phyloP scores from a whole-genome alignment of 1,284 basidiomycete species.

The Marasmius sp. region DNA sequence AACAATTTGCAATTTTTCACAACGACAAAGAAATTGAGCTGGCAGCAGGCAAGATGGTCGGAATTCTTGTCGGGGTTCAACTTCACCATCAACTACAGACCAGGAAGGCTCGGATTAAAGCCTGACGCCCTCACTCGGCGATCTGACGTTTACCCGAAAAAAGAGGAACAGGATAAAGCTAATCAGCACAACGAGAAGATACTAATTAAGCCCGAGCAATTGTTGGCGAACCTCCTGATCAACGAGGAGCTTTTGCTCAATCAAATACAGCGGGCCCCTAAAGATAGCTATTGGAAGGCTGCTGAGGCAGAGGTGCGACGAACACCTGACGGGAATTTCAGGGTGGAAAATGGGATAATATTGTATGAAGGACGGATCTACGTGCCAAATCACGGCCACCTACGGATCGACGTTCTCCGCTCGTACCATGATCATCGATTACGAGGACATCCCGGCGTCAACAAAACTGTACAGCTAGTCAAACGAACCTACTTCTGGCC shows the following conservation, averaged over 20 bases:
- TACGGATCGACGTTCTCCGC: constrained; percentile 3
- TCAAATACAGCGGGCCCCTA: neutral
- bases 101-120: constrained; percentile 21
- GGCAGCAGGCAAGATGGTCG: constrained; percentile 29
- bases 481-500: constrained; percentile 23
- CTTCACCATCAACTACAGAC: constrained; percentile 24
- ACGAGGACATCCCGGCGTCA: constrained; percentile 30
- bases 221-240: neutral
- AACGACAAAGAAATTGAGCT: constrained; percentile 16
- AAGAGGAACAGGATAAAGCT: neutral
- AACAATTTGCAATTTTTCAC: constrained; percentile 27
- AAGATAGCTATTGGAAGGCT: neutral
- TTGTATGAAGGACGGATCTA: neutral
- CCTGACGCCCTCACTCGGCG: constrained; percentile 29
- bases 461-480: constrained; percentile 25
- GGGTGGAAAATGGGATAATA: neutral
- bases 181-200: constrained; percentile 12
- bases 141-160: constrained; percentile 16
- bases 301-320: neutral
- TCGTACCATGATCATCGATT: constrained; percentile 5
- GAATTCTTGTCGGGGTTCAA: constrained; percentile 21
- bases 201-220: constrained; percentile 22
- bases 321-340: neutral
- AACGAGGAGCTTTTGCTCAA: neutral
- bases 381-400: neutral